phyloP scores from a whole-genome alignment of 192 early-diverging fungal genomes.

The Coemansia asiatica region DNA sequence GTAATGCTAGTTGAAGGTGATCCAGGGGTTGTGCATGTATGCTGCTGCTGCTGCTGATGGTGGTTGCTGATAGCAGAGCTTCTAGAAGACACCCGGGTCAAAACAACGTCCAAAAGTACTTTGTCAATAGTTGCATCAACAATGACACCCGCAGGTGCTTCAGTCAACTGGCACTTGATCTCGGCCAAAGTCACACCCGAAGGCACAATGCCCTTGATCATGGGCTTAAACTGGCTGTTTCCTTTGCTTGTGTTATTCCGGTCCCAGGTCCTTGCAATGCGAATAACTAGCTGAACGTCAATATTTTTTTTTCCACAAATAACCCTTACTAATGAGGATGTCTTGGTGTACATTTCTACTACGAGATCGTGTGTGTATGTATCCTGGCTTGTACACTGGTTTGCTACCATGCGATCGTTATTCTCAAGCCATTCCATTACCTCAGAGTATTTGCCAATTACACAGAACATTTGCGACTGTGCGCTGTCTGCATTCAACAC shows the following conservation, averaged over 20 bases:
- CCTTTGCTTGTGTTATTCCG: background rate
- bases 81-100: conserved; percentile 25
- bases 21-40: background rate
- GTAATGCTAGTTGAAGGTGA: background rate
- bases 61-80: background rate
- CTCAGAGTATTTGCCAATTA: conserved; percentile 29
- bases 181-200: conserved; percentile 35
- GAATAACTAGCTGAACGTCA: conserved; percentile 39
- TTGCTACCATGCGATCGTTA: conserved; percentile 18
- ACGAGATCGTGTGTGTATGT: conserved; percentile 48
- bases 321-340: conserved; percentile 21
- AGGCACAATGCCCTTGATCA: conserved; percentile 43
- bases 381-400: conserved; percentile 18
- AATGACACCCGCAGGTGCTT: conserved; percentile 11
- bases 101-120: conserved; percentile 11
- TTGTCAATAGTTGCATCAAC: conserved; percentile 29
- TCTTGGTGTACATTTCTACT: conserved; percentile 34
- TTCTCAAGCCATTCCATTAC: conserved; percentile 32
- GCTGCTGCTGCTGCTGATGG: background rate
- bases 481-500: conserved; percentile 28
- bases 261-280: conserved; percentile 46
- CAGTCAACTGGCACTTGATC: conserved; percentile 15
- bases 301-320: conserved; percentile 17
- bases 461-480: conserved; percentile 39
- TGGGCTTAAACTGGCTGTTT: conserved; percentile 30